Conservation (phyloP, 495 filamentous ascomycete species). For the Lasiosphaeriaceae sp. region DNA sequence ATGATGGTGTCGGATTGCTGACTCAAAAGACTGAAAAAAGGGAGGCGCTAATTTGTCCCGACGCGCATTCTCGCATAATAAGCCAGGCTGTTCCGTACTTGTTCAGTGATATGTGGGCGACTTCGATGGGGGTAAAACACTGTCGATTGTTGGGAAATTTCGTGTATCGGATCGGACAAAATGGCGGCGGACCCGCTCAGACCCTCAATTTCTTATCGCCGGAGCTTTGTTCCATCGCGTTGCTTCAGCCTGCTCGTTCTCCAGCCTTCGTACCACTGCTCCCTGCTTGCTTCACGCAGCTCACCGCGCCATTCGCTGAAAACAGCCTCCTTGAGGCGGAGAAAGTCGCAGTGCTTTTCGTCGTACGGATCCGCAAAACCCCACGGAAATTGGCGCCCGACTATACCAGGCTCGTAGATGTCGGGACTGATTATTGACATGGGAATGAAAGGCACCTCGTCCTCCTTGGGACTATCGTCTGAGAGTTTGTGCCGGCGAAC, state of each 20-base stretch:
- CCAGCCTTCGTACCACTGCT: slow-evolving; percentile 97
- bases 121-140: background rate
- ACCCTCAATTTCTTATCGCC: slow-evolving; percentile 12
- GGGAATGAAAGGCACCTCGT: slow-evolving; percentile 62
- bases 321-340: slow-evolving; percentile 83
- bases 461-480: slow-evolving; percentile 29
- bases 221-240: slow-evolving; percentile 26
- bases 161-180: background rate
- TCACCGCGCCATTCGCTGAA: slow-evolving; percentile 92
- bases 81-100: background rate
- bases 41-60: slow-evolving; percentile 1
- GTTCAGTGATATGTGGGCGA: too few relatives aligned
- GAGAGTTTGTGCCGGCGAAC: slow-evolving; percentile 39
- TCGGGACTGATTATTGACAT: slow-evolving; percentile 94
- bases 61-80: slow-evolving; percentile 1
- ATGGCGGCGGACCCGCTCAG: background rate
- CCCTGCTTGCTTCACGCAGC: slow-evolving; percentile 84
- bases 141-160: background rate
- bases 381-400: slow-evolving; percentile 91
- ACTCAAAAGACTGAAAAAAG: slow-evolving; percentile 3
- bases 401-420: slow-evolving; percentile 69
- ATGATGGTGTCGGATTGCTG: slow-evolving; percentile 11
- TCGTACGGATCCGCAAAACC: slow-evolving; percentile 93
- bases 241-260: slow-evolving; percentile 63
- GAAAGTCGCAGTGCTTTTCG: slow-evolving; percentile 87